phyloP scores from a whole-genome alignment of 2,329 filamentous ascomycete species.

The Stagonosporopsis rhizophila region DNA sequence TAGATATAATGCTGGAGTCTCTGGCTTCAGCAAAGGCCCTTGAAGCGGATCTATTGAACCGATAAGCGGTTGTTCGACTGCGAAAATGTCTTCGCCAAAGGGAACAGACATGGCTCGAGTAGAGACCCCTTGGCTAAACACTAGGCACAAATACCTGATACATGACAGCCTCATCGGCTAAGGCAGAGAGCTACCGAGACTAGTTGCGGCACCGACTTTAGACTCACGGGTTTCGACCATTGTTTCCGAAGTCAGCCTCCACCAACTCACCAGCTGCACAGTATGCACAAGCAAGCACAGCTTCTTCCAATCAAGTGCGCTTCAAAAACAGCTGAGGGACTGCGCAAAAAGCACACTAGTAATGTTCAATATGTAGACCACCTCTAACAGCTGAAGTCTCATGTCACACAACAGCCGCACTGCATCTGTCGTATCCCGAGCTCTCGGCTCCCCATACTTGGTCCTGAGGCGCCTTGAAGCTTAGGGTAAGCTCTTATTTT shows the following conservation, averaged over 20 bases:
- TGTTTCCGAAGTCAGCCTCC: slow-evolving; percentile 17
- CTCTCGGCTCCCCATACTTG: slow-evolving; percentile 23
- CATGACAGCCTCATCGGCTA: slow-evolving; percentile 2
- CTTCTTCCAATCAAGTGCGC: neutral
- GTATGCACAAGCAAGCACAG: neutral
- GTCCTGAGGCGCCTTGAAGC: slow-evolving; percentile 13
- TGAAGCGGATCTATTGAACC: neutral
- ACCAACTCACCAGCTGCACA: slow-evolving; percentile 9
- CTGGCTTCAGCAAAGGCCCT: neutral
- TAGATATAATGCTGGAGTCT: neutral
- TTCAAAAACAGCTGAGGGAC: too few species aligned
- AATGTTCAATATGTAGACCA: neutral
- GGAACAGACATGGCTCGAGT: neutral
- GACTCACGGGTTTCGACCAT: slow-evolving; percentile 9
- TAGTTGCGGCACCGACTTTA: slow-evolving; percentile 5
- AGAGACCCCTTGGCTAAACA: neutral
- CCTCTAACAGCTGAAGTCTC: neutral
- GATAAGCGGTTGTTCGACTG: neutral
- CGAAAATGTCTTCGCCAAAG: neutral
- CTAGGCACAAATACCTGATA: neutral
- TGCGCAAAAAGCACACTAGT: neutral
- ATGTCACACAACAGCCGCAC: slow-evolving; percentile 6
- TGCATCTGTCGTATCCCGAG: slow-evolving; percentile 9
- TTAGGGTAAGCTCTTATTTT: slow-evolving; percentile 18
- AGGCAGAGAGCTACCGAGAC: slow-evolving; percentile 6